Conservation (phyloP, 805 yeast genomes). For the Wickerhamiella australiensis region DNA sequence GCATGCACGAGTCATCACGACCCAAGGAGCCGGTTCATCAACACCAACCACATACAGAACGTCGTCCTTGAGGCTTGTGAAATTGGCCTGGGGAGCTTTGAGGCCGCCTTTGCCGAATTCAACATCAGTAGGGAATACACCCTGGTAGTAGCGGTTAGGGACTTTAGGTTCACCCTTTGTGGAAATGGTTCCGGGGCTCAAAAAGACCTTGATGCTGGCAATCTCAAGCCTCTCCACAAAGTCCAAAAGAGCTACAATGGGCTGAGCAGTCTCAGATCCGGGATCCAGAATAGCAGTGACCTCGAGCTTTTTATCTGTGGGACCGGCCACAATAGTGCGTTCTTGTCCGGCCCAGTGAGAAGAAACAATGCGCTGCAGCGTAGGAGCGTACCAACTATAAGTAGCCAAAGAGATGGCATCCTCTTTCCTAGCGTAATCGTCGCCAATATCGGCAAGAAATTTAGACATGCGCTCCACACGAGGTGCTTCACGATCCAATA, state of each 20-base stretch:
- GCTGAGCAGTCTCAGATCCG: constrained; percentile 54
- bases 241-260: constrained; percentile 36
- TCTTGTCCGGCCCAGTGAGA: constrained; percentile 6
- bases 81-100: constrained; percentile 26
- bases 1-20: constrained; percentile 41
- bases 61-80: constrained; percentile 40
- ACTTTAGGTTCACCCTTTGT: constrained; percentile 10
- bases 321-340: background rate
- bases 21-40: constrained; percentile 57
- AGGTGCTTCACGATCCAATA: constrained; percentile 16
- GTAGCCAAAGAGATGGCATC: background rate
- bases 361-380: background rate
- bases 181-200: constrained; percentile 42
- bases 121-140: constrained; percentile 25
- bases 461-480: constrained; percentile 14
- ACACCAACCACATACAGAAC: constrained; percentile 44
- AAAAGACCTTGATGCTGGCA: constrained; percentile 39
- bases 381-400: background rate
- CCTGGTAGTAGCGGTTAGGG: constrained; percentile 17
- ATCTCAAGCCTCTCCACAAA: constrained; percentile 26
- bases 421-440: background rate
- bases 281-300: constrained; percentile 61
- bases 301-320: constrained; percentile 33
- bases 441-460: background rate
- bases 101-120: constrained; percentile 26